These are phyloP conservation scores for Geotrichum phurueaensis DNA, from an alignment of 1,139 yeast genomes.

Conservation along the genomic window DNA sequence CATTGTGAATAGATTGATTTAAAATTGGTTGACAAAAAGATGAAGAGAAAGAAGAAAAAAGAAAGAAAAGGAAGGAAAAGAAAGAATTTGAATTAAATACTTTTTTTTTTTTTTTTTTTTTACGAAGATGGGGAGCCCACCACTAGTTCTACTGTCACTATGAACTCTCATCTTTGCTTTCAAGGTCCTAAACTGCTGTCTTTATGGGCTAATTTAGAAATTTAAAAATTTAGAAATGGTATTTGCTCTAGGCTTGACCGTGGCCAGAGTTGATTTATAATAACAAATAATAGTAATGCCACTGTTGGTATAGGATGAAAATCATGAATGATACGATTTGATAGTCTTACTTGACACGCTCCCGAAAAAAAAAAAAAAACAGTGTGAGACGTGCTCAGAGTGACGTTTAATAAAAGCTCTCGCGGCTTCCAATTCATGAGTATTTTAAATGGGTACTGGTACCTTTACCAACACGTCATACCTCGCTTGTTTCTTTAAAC, in stretches of 20 bases:
- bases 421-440: neutral
- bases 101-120: neutral
- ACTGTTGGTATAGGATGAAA: neutral
- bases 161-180: neutral
- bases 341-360: neutral
- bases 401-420: neutral
- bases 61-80: neutral
- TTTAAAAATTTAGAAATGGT: neutral
- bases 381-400: neutral
- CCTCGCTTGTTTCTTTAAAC: neutral
- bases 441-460: neutral
- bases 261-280: too few species aligned
- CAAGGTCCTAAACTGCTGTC: neutral
- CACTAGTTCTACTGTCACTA: neutral
- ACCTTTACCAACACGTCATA: neutral
- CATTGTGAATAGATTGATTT: conserved; percentile 26
- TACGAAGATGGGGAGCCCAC: neutral
- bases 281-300: too few species aligned
- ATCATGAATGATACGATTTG: neutral
- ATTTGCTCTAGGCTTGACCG: too few species aligned
- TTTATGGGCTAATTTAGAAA: neutral
- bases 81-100: neutral
- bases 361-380: neutral
- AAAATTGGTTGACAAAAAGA: neutral
- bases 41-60: neutral